A percentile compares a stretch with the other conserved stretches of the same genome.
phyloP scores from a whole-genome alignment of 257 asterid genomes.

The Paulownia fortunei region DNA sequence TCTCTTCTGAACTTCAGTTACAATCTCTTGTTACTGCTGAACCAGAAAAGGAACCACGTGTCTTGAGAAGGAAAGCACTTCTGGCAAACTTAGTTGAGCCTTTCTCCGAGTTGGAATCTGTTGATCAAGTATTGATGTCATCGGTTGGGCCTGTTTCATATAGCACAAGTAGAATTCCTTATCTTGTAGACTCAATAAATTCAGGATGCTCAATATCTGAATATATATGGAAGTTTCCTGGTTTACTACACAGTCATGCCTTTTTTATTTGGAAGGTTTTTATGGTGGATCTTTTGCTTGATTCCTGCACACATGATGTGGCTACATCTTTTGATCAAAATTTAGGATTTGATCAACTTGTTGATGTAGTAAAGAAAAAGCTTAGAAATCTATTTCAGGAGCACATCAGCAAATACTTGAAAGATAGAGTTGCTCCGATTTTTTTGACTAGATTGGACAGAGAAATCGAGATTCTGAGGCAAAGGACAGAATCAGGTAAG shows the following conservation, averaged over 20 bases:
- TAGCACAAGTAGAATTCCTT: constrained; percentile 59
- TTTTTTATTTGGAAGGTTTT: constrained; percentile 91
- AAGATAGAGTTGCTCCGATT: constrained; percentile 74
- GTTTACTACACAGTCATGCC: constrained; percentile 56
- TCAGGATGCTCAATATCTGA: constrained; percentile 79
- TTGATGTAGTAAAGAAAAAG: constrained; percentile 72
- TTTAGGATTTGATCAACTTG: constrained; percentile 87
- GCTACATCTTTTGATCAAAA: constrained; percentile 76
- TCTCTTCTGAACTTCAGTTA: constrained; percentile 61
- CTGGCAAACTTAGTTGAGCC: constrained; percentile 68
- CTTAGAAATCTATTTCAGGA: constrained; percentile 71
- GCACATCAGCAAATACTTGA: constrained; percentile 76
- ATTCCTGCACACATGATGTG: constrained; percentile 74
- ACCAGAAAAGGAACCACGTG: constrained; percentile 58
- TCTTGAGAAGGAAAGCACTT: constrained; percentile 72
- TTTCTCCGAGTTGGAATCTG: constrained; percentile 83
- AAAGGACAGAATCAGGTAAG: constrained; percentile 48
- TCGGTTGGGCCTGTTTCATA: constrained; percentile 49
- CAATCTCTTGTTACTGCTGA: constrained; percentile 66
- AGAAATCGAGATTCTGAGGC: constrained; percentile 66
- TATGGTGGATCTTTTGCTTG: constrained; percentile 84
- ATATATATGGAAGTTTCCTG: constrained; percentile 81
- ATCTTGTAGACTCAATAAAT: constrained; percentile 62
- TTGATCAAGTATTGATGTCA: constrained; percentile 67
- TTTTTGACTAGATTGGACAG: constrained; percentile 64